Conservation (phyloP, 176 grass and related monocot genomes). For the Oryza nivara region DNA sequence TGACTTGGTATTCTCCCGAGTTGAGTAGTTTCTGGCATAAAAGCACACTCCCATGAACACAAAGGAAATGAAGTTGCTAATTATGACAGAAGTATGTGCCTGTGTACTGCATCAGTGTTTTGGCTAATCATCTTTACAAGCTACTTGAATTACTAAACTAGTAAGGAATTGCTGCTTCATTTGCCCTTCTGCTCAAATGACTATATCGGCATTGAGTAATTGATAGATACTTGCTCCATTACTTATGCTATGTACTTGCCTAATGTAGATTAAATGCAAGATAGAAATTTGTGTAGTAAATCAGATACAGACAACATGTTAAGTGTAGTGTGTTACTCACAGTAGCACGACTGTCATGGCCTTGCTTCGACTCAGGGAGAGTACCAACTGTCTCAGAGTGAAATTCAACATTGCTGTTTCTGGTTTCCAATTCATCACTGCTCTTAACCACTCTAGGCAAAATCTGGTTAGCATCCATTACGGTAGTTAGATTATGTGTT, state of each 20-base stretch:
- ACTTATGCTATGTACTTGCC: background rate
- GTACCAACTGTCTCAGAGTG: conserved; percentile 32
- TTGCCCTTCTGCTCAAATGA: conserved; percentile 11
- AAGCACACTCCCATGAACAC: background rate
- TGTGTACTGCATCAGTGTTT: conserved; percentile 4
- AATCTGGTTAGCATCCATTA: conserved; percentile 42
- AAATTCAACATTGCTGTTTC: conserved; percentile 25
- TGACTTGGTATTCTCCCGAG: conserved; percentile 59
- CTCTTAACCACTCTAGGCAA: conserved; percentile 45
- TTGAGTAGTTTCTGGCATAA: conserved; percentile 54
- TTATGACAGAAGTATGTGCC: conserved; percentile 19
- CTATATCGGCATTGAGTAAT: background rate
- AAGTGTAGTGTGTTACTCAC: conserved; percentile 39
- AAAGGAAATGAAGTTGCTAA: conserved; percentile 31
- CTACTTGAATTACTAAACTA: conserved; percentile 20
- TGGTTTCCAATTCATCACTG: conserved; percentile 46
- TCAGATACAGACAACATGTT: background rate
- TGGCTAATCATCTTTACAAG: background rate
- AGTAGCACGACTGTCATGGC: conserved; percentile 38
- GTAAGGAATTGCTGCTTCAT: background rate
- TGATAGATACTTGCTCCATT: background rate
- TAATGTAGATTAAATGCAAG: background rate
- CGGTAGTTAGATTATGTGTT: conserved; percentile 27
- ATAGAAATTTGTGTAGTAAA: conserved; percentile 7
- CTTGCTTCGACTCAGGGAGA: conserved; percentile 46